Evolutionary conservation across 306 rosid genomes (phyloP).

Genomic region (Vigna nakashimae): DNA sequence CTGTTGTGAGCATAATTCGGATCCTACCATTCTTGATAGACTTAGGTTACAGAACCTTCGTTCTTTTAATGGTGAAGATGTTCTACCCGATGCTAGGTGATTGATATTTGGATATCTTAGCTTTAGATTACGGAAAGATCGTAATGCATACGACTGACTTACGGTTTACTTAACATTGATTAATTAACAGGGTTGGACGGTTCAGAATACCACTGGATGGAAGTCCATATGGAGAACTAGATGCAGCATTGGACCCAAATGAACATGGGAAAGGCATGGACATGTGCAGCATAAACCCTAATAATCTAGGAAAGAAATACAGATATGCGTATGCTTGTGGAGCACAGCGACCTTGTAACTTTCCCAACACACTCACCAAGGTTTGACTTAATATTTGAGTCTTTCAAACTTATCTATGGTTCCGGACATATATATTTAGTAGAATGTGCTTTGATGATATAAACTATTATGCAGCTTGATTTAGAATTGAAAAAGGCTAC

Average conservation of each 20-base stretch:
- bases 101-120: not conserved
- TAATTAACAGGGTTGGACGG: constrained; percentile 75
- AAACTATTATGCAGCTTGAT: constrained; percentile 65
- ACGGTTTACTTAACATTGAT: not conserved
- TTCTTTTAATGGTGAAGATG: constrained; percentile 59
- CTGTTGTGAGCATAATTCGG: constrained; percentile 87
- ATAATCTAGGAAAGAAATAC: constrained; percentile 71
- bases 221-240: constrained; percentile 70
- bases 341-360: constrained; percentile 94
- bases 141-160: not conserved
- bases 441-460: constrained; percentile 15
- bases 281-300: constrained; percentile 94
- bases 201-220: constrained; percentile 86
- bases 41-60: constrained; percentile 79
- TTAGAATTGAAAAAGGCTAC: constrained; percentile 66
- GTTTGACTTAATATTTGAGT: constrained; percentile 28
- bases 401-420: constrained; percentile 4
- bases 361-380: constrained; percentile 96
- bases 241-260: constrained; percentile 84
- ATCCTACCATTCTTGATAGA: constrained; percentile 66
- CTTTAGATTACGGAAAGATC: not conserved
- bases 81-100: constrained; percentile 91
- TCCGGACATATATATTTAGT: not conserved
- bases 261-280: constrained; percentile 96
- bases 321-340: constrained; percentile 97